Conservation (phyloP, 2,329 filamentous ascomycete genomes). For the Phyllosticta capitalensis region DNA sequence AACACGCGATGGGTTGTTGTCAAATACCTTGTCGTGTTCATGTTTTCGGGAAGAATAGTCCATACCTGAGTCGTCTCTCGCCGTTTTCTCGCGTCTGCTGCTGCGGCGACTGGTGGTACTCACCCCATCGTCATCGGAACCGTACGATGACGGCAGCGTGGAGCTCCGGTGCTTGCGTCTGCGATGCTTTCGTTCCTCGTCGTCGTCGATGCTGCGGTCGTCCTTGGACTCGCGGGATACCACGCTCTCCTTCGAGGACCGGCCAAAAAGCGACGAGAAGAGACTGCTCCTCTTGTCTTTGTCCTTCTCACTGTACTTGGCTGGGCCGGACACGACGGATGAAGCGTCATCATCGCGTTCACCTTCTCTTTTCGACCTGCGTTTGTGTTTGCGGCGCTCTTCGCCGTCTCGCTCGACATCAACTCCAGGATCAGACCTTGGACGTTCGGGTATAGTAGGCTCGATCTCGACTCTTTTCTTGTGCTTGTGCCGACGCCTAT, state of each 20-base stretch:
- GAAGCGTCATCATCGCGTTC: constrained; percentile 28
- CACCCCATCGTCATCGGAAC: constrained; percentile 16
- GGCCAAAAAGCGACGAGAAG: constrained; percentile 35
- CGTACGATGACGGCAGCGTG: constrained; percentile 16
- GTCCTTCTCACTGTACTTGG: constrained; percentile 25
- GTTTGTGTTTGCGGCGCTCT: constrained; percentile 21
- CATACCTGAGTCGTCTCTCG: constrained; percentile 26
- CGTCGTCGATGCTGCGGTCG: constrained; percentile 20
- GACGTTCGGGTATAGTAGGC: constrained; percentile 23
- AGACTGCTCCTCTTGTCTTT: constrained; percentile 36
- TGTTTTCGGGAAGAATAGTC: constrained; percentile 17
- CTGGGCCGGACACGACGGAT: constrained; percentile 32
- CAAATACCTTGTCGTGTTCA: constrained; percentile 26
- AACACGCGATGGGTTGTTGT: constrained; percentile 17
- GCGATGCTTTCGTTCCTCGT: constrained; percentile 30
- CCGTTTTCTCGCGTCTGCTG: constrained; percentile 30
- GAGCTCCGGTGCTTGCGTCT: constrained; percentile 33
- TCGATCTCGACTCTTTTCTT: constrained; percentile 22
- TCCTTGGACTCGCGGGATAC: constrained; percentile 19
- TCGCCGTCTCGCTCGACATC: constrained; percentile 20
- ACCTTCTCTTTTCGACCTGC: constrained; percentile 29
- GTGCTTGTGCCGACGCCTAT: constrained; percentile 9
- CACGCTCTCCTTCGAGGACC: constrained; percentile 20
- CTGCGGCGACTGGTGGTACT: constrained; percentile 16
- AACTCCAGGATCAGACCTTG: constrained; percentile 33